These are phyloP conservation scores for Claviceps paspali DNA, from an alignment of 2,329 filamentous ascomycete genomes.

Conservation along the genomic window DNA sequence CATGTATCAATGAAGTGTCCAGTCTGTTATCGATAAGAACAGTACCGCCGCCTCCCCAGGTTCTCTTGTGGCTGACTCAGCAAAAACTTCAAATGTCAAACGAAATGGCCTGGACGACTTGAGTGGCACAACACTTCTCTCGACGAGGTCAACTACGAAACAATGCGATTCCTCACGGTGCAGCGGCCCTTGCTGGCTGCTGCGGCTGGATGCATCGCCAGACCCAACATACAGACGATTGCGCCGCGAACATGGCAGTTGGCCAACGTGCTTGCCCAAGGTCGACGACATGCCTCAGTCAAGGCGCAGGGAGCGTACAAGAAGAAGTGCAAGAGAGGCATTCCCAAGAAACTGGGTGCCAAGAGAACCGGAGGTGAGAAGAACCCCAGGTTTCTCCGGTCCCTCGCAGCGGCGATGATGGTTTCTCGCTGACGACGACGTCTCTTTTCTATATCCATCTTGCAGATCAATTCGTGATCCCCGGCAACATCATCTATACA, in stretches of 20 bases:
- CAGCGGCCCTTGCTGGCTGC: conserved; percentile 31
- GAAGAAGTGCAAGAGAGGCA: conserved; percentile 40
- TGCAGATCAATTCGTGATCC: conserved; percentile 77
- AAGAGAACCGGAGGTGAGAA: conserved; percentile 75
- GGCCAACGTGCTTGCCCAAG: conserved; percentile 28
- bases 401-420: too few relatives aligned
- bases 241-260: conserved; percentile 12
- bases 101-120: too few relatives aligned
- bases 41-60: not conserved
- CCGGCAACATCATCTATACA: conserved; percentile 95
- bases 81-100: conserved; percentile 7
- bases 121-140: too few relatives aligned
- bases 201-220: conserved; percentile 8
- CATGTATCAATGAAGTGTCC: conserved; percentile 1
- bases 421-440: not conserved
- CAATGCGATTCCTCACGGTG: conserved; percentile 31
- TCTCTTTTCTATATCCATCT: too few relatives aligned
- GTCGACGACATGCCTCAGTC: conserved; percentile 40
- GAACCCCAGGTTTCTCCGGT: not conserved
- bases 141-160: too few relatives aligned
- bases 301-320: conserved; percentile 57
- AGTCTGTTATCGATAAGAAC: conserved; percentile 1
- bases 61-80: not conserved
- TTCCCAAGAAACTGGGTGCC: conserved; percentile 74
- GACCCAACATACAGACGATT: conserved; percentile 1